Conservation (phyloP, 306 rosid species). For the Malus asiatica region DNA sequence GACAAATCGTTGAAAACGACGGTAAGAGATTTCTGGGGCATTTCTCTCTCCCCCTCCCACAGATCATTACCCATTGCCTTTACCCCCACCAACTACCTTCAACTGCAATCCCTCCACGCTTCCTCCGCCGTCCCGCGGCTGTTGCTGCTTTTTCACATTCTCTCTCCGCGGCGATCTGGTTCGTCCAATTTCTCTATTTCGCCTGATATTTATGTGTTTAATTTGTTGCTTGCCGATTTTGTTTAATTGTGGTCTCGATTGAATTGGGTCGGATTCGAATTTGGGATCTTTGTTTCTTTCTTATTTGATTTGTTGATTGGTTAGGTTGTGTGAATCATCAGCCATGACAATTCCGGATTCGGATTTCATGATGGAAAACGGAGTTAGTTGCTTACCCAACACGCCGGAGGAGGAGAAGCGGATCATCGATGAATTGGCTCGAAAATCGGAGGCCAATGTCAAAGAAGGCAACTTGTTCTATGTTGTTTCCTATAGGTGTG, state of each 20-base stretch:
- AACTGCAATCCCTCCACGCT: conserved; percentile 5
- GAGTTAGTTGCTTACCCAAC: conserved; percentile 53
- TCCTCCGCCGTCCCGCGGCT: background rate
- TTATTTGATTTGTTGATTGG: background rate
- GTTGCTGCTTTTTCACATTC: background rate
- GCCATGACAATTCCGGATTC: conserved; percentile 78
- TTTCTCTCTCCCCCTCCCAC: background rate
- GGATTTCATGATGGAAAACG: conserved; percentile 58
- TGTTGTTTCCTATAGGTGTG: conserved; percentile 64
- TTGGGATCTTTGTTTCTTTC: conserved; percentile 27
- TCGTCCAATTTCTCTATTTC: conserved; percentile 17
- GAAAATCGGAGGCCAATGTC: conserved; percentile 68
- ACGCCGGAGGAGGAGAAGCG: conserved; percentile 78
- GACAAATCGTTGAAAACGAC: conserved; percentile 4
- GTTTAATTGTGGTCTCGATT: background rate
- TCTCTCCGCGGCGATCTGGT: conserved; percentile 35
- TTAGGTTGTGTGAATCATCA: conserved; percentile 1
- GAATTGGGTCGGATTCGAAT: background rate
- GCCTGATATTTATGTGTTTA: background rate
- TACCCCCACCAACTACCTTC: background rate
- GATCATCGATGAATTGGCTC: conserved; percentile 54
- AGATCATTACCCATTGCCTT: background rate
- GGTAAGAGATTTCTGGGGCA: conserved; percentile 12
- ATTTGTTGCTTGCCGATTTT: background rate
- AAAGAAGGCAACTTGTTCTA: conserved; percentile 72